Evolutionary conservation across 1,284 basidiomycete species (phyloP).

Genomic region (Irpex sp.): DNA sequence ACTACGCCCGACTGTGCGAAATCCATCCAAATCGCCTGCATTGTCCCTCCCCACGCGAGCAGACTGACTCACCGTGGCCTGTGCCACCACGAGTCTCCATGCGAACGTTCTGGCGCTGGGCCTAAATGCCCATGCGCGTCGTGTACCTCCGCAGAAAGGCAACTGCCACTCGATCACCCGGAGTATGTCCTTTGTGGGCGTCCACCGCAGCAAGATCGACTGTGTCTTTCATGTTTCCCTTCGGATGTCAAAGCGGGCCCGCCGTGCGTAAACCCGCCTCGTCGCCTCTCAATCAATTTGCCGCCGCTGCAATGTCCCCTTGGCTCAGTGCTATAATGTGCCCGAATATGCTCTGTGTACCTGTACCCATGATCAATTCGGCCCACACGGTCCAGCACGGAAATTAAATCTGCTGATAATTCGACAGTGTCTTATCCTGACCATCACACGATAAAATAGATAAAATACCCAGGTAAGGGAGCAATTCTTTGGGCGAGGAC

Average conservation of each 20-base stretch:
- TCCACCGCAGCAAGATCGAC: not conserved
- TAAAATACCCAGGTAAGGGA: not conserved
- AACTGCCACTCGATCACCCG: not conserved
- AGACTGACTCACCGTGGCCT: not conserved
- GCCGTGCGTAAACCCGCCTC: not conserved
- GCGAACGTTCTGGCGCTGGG: too few species aligned
- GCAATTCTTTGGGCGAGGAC: not conserved
- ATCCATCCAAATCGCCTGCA: not conserved
- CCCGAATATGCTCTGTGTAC: not conserved
- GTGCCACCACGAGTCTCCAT: not conserved
- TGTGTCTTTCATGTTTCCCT: not conserved
- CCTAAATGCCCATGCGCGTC: too few species aligned
- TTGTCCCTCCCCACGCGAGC: not conserved
- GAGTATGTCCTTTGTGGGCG: not conserved
- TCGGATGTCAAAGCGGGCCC: not conserved
- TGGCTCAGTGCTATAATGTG: not conserved
- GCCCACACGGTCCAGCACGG: slow-evolving; percentile 19
- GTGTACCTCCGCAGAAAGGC: not conserved
- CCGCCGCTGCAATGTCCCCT: not conserved
- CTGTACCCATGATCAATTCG: slow-evolving; percentile 4
- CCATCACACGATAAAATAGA: not conserved
- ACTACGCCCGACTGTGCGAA: not conserved
- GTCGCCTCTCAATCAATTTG: not conserved
- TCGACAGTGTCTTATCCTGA: slow-evolving; percentile 1
- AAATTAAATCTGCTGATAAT: slow-evolving; percentile 8